Base-by-base conservation (phyloP, 208 protist species). In the Entamoeba moshkovskii region DNA sequence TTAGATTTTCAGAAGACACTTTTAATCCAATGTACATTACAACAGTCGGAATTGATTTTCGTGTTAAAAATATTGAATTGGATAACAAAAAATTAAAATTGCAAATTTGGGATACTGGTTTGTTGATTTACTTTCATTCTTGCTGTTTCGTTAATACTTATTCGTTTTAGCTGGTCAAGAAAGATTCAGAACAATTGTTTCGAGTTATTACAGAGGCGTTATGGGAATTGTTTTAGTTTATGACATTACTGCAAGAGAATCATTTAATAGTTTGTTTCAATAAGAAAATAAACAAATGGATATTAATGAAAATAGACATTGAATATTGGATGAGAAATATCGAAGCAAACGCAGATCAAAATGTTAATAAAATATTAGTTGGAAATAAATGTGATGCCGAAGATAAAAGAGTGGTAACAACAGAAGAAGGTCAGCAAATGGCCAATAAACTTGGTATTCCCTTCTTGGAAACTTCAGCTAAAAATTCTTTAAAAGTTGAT, bases 11-110 rank as follows among this genome's bases (percentile, higher is more conserved):
- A 13, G 44, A 94, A 29, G 94, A 96, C 92, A 92, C 95, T 42
- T 97, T 96, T 94, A 95, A 92, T 25, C 42, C 73, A 6, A 93
- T 95, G 45, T 95, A 85, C 45, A 96, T 95, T 66, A 94, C 95
- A 8, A 97, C 96, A 44, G 96, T 97, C 92, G 96, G 96, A n/a
- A 96, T 97, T 13, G 96, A 97, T 73, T 97, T 96, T 91, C 93
- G 94, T 3, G 96, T 95, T 45, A 93, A 94, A 59, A 95, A 49
- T 45, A 6, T 97, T 25, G 45, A 48, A 66, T 45, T 96, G 13
- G 94, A 96, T 33, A 92, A 94, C 25, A 95, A 96, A 44, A 94
- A 15, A 22, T 91, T 96, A 8, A 96, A 96, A 59, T 91, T 94
- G 1, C 96, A 97, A 91, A 95, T 96, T 45, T 97, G 96, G 96